Evolutionary conservation across 2,329 filamentous ascomycete species (phyloP).

Genomic region (Alternaria solani): DNA sequence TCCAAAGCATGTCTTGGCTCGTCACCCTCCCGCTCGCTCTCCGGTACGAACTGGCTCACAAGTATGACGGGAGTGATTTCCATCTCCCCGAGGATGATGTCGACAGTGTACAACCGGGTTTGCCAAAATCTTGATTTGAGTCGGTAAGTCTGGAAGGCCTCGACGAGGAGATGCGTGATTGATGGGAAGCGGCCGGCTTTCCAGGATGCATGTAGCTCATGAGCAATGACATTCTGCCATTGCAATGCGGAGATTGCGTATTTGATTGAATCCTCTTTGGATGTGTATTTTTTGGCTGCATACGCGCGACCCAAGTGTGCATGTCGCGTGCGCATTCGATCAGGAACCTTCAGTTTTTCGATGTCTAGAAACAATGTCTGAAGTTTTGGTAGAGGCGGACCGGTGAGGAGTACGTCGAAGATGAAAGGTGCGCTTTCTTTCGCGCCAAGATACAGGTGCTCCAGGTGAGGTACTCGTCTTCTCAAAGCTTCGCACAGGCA

Average conservation of each 20-base stretch:
- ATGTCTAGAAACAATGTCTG: neutral
- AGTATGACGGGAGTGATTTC: neutral
- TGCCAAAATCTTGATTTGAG: too few species aligned
- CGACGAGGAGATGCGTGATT: neutral
- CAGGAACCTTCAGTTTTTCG: fast-evolving
- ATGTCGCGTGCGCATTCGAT: neutral
- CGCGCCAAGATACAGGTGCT: neutral
- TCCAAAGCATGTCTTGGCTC: too few species aligned
- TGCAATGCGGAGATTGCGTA: neutral
- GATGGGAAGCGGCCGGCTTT: neutral
- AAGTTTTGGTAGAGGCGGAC: neutral
- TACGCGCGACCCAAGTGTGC: neutral
- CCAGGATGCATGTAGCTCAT: neutral
- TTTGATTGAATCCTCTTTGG: fast-evolving
- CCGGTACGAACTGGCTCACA: too few species aligned
- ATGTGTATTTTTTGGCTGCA: neutral
- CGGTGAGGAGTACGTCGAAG: neutral
- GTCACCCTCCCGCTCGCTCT: too few species aligned
- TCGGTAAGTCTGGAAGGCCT: neutral
- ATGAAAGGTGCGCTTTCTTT: neutral
- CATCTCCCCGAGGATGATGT: neutral
- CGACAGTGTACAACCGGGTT: neutral
- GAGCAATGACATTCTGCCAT: neutral
- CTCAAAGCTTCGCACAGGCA: neutral
- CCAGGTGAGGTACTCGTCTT: neutral